Base-by-base conservation (phyloP, 352 stramenopile genomes). In the Globisporangium radiosum region DNA sequence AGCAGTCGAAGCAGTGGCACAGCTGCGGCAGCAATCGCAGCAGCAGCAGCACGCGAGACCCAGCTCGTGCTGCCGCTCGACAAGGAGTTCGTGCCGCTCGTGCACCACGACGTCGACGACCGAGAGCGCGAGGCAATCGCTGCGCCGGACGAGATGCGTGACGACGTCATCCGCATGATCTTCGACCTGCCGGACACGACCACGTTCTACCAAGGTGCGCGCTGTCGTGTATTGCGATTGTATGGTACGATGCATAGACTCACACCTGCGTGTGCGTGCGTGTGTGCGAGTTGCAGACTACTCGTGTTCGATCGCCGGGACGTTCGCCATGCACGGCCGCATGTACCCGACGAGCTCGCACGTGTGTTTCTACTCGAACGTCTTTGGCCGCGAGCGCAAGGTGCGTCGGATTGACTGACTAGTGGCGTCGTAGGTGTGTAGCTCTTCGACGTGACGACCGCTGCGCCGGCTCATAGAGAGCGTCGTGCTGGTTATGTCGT, bases 111-210 rank as follows among this genome's bases (percentile, higher is more conserved):
- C 36, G 61, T 60, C 2, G 38, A 48, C 11, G 53, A 42, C 5
- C 55, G 51, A 9, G 54, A 58, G 5, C 56, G 63, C 7, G 72
- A 66, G 4, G 67, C 71, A 17, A 51, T 64, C 17, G 72, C 72
- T 33, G 62, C 63, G 54, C 72, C 78, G 53, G 76, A 92, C 52
- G 57, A 78, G 7, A 62, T 90, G 62, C 76, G 85, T 17, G 75
- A 91, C 60, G 81, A 92, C 66, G 82, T 94, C 59, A 90, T 94
- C 64, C 90, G 85, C 69, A 88, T 81, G 76, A 92, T 94, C 67
- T 92, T 92, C 62, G 78, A 90, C 60, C 62, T 94, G 49, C 85
- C 82, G 11, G 59, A 71, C 39, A 75, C 71, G 38, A 94, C 81
- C 44, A 72, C 73, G 47, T 92, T 94, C 63, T 88, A 89, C 64